phyloP scores from a whole-genome alignment of 176 grass and related monocot genomes.

The Otatea glauca region DNA sequence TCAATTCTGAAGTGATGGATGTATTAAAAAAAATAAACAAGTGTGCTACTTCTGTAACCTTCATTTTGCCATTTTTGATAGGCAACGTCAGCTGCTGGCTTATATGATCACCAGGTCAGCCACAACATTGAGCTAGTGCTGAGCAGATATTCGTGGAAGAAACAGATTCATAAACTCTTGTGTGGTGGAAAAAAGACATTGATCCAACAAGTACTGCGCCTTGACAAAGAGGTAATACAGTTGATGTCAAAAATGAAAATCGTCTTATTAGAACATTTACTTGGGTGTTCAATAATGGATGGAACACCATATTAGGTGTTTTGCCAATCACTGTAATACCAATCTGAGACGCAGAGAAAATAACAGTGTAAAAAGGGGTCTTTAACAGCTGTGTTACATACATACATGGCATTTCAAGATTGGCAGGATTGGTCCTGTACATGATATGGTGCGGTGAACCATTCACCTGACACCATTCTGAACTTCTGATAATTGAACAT shows the following conservation, averaged over 20 bases:
- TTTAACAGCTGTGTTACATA: neutral
- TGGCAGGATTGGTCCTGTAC: neutral
- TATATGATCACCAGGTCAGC: constrained; percentile 70
- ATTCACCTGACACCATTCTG: neutral
- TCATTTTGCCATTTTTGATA: constrained; percentile 43
- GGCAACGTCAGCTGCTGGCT: constrained; percentile 67
- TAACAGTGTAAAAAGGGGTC: constrained; percentile 3
- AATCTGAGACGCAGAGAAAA: constrained; percentile 18
- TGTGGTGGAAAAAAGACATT: constrained; percentile 53
- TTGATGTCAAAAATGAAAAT: neutral
- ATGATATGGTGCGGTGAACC: constrained; percentile 13
- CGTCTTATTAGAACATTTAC: constrained; percentile 20
- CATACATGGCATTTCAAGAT: neutral
- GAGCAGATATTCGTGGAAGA: constrained; percentile 80
- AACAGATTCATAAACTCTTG: constrained; percentile 65
- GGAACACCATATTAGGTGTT: neutral
- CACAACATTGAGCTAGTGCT: constrained; percentile 59
- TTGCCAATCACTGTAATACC: neutral
- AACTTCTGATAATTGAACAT: neutral
- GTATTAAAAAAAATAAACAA: neutral
- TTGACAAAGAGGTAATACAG: constrained; percentile 72
- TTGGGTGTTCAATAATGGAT: constrained; percentile 22
- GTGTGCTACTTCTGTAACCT: constrained; percentile 1
- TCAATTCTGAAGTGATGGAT: neutral
- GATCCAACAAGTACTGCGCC: constrained; percentile 59